A percentile compares a stretch with the other conserved stretches of the same genome.
Conservation (phyloP, 371 early-diverging fungal species). For the Mucor velutinosus region DNA sequence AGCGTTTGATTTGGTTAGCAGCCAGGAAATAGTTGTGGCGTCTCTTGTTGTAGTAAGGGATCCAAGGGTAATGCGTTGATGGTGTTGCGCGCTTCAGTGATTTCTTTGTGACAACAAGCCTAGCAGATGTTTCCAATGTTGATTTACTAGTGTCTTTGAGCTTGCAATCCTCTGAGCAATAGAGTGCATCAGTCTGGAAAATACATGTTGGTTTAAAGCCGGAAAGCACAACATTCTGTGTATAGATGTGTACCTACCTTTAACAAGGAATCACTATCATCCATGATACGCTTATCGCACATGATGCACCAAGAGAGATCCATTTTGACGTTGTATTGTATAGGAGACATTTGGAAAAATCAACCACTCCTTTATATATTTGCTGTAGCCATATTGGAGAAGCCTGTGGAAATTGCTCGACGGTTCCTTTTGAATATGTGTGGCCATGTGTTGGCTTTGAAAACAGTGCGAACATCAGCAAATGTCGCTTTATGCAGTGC, state of each 20-base stretch:
- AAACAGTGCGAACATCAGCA: neutral
- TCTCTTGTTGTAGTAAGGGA: constrained; percentile 14
- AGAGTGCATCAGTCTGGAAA: neutral
- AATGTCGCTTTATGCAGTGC: neutral
- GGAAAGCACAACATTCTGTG: neutral
- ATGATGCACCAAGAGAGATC: constrained; percentile 34
- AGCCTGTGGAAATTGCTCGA: neutral
- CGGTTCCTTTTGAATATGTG: neutral
- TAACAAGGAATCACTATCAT: neutral
- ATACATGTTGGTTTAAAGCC: neutral
- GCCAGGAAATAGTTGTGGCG: constrained; percentile 10
- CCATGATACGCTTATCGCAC: constrained; percentile 24
- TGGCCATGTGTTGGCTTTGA: neutral
- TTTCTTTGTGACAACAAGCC: neutral
- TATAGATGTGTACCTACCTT: neutral
- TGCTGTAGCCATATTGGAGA: neutral
- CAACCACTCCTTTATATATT: neutral
- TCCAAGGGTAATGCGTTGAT: constrained; percentile 15
- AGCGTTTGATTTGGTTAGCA: constrained; percentile 7
- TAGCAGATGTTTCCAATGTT: neutral
- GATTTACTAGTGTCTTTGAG: neutral
- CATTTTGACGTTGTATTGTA: constrained; percentile 1
- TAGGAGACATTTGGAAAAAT: neutral
- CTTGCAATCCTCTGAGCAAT: constrained; percentile 9
- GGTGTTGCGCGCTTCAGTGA: neutral